Evolutionary conservation across 2,329 filamentous ascomycete genomes (phyloP), one percentile per base, ranked within the genome.

Genomic region (Didymella exigua): DNA sequence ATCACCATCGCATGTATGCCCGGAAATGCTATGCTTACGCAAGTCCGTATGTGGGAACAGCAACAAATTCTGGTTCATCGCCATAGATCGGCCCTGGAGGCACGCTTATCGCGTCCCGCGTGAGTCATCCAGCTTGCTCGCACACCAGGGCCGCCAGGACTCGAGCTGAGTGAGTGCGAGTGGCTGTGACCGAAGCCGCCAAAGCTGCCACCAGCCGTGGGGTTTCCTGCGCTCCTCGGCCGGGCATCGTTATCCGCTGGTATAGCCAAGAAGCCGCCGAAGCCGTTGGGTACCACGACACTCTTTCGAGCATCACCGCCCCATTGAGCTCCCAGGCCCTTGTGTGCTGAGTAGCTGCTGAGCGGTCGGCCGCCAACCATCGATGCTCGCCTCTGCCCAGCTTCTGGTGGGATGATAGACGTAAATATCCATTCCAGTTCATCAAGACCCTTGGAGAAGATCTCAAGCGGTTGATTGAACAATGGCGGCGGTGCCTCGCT

Each of bases 381-480:
- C 26, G 73, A 75, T 18, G 68, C 78, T 59, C 63, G 80, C 63
- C 63, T 72, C 66, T 65, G 75, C 66, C 60, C 70, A 54, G 59
- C 78, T 79, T 57, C 84, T 62, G 31, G 61, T 1, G 85, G 84
- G 27, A 82, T 77, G 54, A 88, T 83, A 19, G 80, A 78, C 2
- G 85, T 86, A 68, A 88, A 86, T 60, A 87, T 86, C 86, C 86
- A 89, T 64, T 89, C 86, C 21, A 86, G 75, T 66, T 89, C 86
- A 59, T 87, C 84, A 3, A 86, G 75, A n/a, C 85, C 85, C 71
- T 89, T 89, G 65, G 81, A 84, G 71, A 86, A 89, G 31, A 89
- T 81, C 60, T 85, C 81, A 19, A 89, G 77, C 2, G 82, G 80
- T 60, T 86, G 85, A 24, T 78, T 77, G 59, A 88, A 78, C 19